These are phyloP conservation scores for Geosmithia putterillii DNA, from an alignment of 2,329 filamentous ascomycete genomes.

Conservation along the genomic window DNA sequence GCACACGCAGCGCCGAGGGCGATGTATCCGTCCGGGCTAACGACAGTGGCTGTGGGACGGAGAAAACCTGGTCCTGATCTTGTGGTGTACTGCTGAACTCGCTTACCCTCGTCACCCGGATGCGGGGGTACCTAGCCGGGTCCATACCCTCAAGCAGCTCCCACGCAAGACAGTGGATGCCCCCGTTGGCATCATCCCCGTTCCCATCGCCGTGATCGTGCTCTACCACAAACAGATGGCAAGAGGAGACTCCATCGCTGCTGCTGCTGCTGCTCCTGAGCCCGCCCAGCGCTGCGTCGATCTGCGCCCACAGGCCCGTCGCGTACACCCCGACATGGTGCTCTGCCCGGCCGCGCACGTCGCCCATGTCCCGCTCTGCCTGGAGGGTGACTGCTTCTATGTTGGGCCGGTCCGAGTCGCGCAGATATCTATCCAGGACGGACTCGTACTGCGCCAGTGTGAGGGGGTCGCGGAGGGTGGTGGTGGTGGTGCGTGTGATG, in stretches of 20 bases:
- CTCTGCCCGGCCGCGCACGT: constrained; percentile 6
- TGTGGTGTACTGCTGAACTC: constrained; percentile 11
- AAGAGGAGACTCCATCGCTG: constrained; percentile 4
- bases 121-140: constrained; percentile 1
- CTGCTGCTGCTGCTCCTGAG: too few relatives aligned
- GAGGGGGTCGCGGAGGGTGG: constrained; percentile 11
- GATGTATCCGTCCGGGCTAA: constrained; percentile 6
- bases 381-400: constrained; percentile 8
- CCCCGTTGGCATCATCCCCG: constrained; percentile 1
- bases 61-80: not conserved
- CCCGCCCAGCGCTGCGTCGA: not conserved
- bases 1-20: constrained; percentile 9
- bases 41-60: constrained; percentile 6
- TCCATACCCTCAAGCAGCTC: constrained; percentile 12
- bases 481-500: constrained; percentile 3
- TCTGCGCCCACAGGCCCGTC: not conserved
- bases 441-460: constrained; percentile 10
- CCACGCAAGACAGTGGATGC: constrained; percentile 15
- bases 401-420: constrained; percentile 9
- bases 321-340: constrained; percentile 6
- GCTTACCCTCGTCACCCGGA: constrained; percentile 12
- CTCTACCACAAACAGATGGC: constrained; percentile 13
- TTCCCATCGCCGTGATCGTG: constrained; percentile 7
- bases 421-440: constrained; percentile 13
- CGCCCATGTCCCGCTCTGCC: constrained; percentile 3